Evolutionary conservation across 441 rosid species (phyloP), one percentile per base, ranked within the genome.

Genomic region (Mallotus repandus): DNA sequence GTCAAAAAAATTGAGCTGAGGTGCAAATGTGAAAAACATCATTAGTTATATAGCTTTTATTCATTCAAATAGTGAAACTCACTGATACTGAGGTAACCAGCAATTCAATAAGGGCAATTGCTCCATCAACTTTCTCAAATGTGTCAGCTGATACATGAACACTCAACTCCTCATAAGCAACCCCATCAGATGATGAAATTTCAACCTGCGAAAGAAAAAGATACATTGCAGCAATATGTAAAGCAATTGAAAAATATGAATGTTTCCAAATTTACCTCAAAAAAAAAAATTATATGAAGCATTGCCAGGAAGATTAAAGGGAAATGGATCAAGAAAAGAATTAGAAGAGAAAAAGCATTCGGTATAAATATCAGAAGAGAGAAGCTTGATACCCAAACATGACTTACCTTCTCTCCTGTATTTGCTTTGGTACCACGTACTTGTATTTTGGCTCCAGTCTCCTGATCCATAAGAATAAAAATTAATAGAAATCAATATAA

Each of bases 71-170:
- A 52, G 67, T 38, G 43, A 66, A 65, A 83, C 99, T 93, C 88
- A 96, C 99, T 29, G 91, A 79, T 68, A 88, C 83, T 57, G 99
- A 96, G 72, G 91, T 81, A 58, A 93, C 73, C 72, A 91, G 89
- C 84, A 90, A 79, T 82, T 91, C 96, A 76, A 93, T 86, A 55
- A 96, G 82, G 68, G 90, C 82, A 76, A 91, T 90, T 49, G 98
- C 97, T 66, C 88, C 89, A 76, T 96, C 98, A 65, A 91, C 94
- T 86, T 93, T 96, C 75, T 91, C 94, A 82, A 80, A 91, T 45
- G 91, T 86, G 68, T 93, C 96, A 13, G 97, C 97, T 67, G 92
- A 85, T 81, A 96, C 80, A 71, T 81, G 88, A 71, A 93, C 83
- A 69, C 79, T 81, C 71, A 96, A 80, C 77, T 89, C 96, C 81